Percentiles rank a stretch among this genome's conserved stretches.
Conservation (phyloP, 129 eudicot species). For the Centaurea solstitialis region DNA sequence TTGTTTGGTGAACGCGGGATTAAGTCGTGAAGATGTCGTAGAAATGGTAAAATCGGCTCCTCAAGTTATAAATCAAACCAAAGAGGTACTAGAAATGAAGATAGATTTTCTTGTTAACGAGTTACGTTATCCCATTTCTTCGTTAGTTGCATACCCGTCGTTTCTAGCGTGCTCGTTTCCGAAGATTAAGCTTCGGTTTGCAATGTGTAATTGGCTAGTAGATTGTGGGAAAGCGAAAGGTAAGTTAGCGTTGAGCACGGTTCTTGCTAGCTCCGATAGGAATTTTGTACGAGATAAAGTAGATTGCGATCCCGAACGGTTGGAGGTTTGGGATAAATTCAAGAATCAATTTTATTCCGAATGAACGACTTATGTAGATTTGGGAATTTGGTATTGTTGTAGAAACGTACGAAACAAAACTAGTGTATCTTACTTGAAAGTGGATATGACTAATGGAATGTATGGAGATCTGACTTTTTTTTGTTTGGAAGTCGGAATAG, state of each 20-base stretch:
- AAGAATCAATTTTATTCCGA: slow-evolving; percentile 45
- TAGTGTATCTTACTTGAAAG: neutral
- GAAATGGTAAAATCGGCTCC: slow-evolving; percentile 64
- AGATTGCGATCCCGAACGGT: slow-evolving; percentile 55
- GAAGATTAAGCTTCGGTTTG: slow-evolving; percentile 59
- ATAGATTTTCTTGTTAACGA: slow-evolving; percentile 56
- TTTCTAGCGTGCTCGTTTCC: slow-evolving; percentile 44
- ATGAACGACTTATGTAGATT: slow-evolving; percentile 14
- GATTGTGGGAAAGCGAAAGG: slow-evolving; percentile 40
- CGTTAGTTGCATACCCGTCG: slow-evolving; percentile 48
- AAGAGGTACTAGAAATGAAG: slow-evolving; percentile 53
- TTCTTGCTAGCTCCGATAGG: slow-evolving; percentile 52
- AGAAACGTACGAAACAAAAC: neutral
- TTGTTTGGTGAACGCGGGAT: slow-evolving; percentile 67
- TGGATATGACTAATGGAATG: neutral
- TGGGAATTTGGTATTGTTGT: too few relatives aligned
- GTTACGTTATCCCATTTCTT: slow-evolving; percentile 61
- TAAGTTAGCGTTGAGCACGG: slow-evolving; percentile 56
- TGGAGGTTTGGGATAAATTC: slow-evolving; percentile 56
- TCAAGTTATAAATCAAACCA: slow-evolving; percentile 54
- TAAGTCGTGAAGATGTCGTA: slow-evolving; percentile 43
- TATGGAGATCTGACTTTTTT: neutral
- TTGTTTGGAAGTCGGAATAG: neutral
- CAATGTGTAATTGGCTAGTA: slow-evolving; percentile 69
- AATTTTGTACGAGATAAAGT: slow-evolving; percentile 51